Base-by-base conservation (phyloP, 352 stramenopile genomes). In the Phytophthora hibernalis region DNA sequence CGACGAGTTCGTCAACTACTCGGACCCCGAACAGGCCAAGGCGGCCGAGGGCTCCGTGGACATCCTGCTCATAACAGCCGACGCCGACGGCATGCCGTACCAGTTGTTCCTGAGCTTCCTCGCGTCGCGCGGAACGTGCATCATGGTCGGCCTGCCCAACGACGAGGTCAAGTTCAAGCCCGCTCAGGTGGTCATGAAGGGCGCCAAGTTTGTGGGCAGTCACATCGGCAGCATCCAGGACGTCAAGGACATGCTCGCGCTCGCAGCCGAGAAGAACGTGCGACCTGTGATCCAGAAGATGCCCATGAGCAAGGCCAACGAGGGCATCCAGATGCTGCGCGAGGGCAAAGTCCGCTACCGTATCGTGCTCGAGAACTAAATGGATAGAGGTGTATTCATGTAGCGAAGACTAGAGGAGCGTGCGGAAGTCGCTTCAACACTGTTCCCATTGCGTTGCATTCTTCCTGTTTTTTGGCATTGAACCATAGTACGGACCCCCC, bases 221-320 rank as follows among this genome's bases (percentile, higher is more conserved):
- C 47, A 83, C 35, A 93, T 97, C 54, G 90, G 91, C 22, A 85
- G 87, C 53, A 85, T 95, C 28, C 57, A 67, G 16, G 84, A 95
- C 38, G 92, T 90, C 20, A 82, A 95, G 66, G 81, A 95, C 35
- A 93, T 97, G 83, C 63, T 97, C 7, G 65, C 88, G 21, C 82
- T 97, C 3, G 95, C 89, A 24, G 71, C 69, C 1, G 61, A 84
- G 51, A 82, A 94, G 53, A 77, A 91, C 18, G 82, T 95, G 22
- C 65, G 72, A 1, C 64, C 80, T n/a, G 68, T 86, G 1, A 73
- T 85, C 21, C 74, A 87, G 56, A 83, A 76, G 49, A 22, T 89
- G 54, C 73, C 82, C 8, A 86, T 88, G 77, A 65, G 43, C 30
- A 48, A 83, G 30, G 74, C 54, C 12, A 85, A 87, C 63, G 63